Conservation (phyloP, 345 rosid genomes). For the Pistacia integerrima region DNA sequence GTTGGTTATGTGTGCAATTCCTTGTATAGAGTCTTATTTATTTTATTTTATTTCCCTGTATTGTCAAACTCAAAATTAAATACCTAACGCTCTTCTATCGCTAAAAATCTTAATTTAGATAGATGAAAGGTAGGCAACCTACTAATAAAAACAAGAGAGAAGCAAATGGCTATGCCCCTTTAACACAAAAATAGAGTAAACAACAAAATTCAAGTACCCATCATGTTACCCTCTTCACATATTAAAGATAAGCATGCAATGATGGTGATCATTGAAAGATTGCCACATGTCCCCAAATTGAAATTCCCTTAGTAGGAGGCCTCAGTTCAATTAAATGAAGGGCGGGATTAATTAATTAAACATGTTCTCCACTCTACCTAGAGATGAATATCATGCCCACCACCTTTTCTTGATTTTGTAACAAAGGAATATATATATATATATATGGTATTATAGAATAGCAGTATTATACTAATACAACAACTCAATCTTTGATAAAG, state of each 20-base stretch:
- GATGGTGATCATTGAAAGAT: not conserved
- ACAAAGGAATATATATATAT: not conserved
- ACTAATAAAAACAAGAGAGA: not conserved
- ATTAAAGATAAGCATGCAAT: conserved; percentile 2
- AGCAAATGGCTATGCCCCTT: not conserved
- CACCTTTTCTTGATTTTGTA: not conserved
- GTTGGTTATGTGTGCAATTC: too few species aligned
- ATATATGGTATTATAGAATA: not conserved
- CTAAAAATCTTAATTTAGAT: not conserved
- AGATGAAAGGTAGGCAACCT: not conserved
- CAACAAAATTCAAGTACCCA: not conserved
- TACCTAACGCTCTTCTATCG: not conserved
- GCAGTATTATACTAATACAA: not conserved
- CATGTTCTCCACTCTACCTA: not conserved
- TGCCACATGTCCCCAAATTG: too few species aligned
- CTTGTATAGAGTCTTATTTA: too few species aligned
- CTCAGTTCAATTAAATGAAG: not conserved
- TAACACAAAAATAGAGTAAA: not conserved
- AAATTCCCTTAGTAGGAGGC: not conserved
- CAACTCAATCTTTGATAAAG: not conserved
- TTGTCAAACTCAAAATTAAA: too few species aligned
- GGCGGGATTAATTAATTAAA: not conserved
- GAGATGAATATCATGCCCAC: conserved; percentile 11
- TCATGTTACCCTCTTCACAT: not conserved
- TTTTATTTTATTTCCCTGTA: too few species aligned